Evolutionary conservation across 1,284 basidiomycete genomes (phyloP).

Genomic region (Heterobasidion irregulare): DNA sequence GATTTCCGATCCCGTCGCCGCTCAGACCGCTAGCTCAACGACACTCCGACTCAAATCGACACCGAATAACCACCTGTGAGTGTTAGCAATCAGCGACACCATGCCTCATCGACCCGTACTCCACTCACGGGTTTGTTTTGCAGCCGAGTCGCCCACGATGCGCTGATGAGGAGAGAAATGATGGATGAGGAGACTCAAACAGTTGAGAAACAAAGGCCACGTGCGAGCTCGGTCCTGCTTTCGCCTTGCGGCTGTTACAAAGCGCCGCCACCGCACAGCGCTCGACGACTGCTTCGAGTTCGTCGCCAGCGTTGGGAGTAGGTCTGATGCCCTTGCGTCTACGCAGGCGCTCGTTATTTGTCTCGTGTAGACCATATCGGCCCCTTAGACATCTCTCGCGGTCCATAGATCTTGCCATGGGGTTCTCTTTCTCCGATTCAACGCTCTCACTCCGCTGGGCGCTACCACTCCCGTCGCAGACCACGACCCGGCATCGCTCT

Average conservation of each 20-base stretch:
- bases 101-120: too few species aligned
- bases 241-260: not conserved
- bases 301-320: not conserved
- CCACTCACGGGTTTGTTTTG: too few species aligned
- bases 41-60: constrained; percentile 12
- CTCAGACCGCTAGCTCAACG: constrained; percentile 18
- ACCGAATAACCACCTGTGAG: too few species aligned
- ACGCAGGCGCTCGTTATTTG: too few species aligned
- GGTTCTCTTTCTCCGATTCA: not conserved
- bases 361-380: too few species aligned
- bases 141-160: too few species aligned
- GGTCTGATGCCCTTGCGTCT: too few species aligned
- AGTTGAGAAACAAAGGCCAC: not conserved
- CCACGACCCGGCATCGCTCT: too few species aligned
- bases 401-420: too few species aligned
- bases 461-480: not conserved
- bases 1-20: constrained; percentile 30
- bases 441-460: not conserved
- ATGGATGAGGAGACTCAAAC: not conserved
- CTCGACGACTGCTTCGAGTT: not conserved
- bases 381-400: too few species aligned
- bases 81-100: too few species aligned
- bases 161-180: not conserved
- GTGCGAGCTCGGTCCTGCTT: not conserved
- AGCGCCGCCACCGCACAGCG: not conserved